Evolutionary conservation across 106 monocot species (phyloP).

Genomic region (Allium cepa): DNA sequence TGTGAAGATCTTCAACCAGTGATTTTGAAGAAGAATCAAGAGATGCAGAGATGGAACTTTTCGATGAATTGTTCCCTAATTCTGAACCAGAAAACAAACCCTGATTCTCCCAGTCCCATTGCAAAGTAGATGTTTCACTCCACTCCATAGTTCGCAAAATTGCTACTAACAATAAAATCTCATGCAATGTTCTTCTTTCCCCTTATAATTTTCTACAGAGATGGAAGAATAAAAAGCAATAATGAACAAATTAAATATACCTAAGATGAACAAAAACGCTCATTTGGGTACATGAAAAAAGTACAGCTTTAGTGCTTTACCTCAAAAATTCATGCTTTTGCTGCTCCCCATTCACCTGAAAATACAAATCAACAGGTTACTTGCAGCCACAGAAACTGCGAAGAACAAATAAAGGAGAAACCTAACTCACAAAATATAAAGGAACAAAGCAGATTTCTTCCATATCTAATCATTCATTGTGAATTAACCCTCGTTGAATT

Average conservation of each 20-base stretch:
- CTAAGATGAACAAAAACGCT: neutral
- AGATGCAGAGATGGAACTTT: slow-evolving; percentile 32
- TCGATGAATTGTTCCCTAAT: slow-evolving; percentile 19
- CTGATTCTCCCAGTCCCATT: slow-evolving; percentile 45
- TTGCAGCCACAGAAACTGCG: neutral
- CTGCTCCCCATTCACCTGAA: neutral
- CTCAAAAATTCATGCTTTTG: slow-evolving; percentile 4
- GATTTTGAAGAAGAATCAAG: slow-evolving; percentile 20
- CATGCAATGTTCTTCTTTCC: neutral
- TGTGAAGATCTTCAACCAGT: slow-evolving; percentile 8
- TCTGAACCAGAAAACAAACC: slow-evolving; percentile 22
- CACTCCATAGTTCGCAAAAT: slow-evolving; percentile 28
- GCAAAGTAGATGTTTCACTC: slow-evolving; percentile 23
- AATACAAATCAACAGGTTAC: neutral
- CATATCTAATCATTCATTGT: neutral
- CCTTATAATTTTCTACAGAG: too few species aligned
- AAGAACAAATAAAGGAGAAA: neutral
- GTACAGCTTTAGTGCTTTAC: slow-evolving; percentile 1
- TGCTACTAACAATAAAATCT: neutral
- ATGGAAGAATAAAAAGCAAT: too few species aligned
- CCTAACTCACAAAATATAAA: slow-evolving; percentile 1
- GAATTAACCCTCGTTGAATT: neutral
- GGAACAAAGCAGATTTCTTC: neutral
- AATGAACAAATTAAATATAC: too few species aligned
- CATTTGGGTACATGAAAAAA: neutral